Evolutionary conservation across 1,284 basidiomycete genomes (phyloP), one percentile per base, ranked within the genome.

Genomic region (Ceratobasidium sp.): DNA sequence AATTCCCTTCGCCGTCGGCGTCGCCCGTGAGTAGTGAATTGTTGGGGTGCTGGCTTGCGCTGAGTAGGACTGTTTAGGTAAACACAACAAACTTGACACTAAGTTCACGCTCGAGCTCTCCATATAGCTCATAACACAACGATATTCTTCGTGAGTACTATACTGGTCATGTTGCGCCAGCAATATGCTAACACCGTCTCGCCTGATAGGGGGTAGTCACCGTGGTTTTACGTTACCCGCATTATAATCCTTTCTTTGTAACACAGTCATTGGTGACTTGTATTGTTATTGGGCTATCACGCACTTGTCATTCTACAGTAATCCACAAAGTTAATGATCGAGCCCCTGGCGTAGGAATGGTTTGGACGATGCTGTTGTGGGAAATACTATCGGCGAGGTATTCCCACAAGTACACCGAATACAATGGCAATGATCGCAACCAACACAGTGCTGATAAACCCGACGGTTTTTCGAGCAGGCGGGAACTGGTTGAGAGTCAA

Each of bases 401-500:
- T 59, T 16, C 74, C 71, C 16, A 77, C 74, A 61, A 89, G 79
- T 39, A 88, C 81, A 1, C 83, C 84, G 79, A 89, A 89, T 0
- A 87, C 84, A n/a, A 85, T 79, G 2, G 84, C 81, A 29, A 88
- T 83, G 31, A 90, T 80, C 0, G 81, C 79, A 11, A 81, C 78
- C 3, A 90, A 81, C 13, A 83, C 76, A 9, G 85, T 63, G 0
- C 86, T 83, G 51, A 89, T 84, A 27, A 86, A 77, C 1, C 82
- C 82, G 0, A 86, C 82, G 4, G 83, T 82, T 2, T 84, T 72
- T 2, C 88, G 83, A 14, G 88, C 87, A 14, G 85, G 86, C 7
- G 89, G 89, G 78, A 88, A 90, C 43, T 84, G 80, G 9, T 89
- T 89, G 46, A 83, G 83, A 0, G 85, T 83, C 62, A 90, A 82